These are phyloP conservation scores for Colletotrichum sp. DNA, from an alignment of 2,329 filamentous ascomycete genomes.

Conservation along the genomic window DNA sequence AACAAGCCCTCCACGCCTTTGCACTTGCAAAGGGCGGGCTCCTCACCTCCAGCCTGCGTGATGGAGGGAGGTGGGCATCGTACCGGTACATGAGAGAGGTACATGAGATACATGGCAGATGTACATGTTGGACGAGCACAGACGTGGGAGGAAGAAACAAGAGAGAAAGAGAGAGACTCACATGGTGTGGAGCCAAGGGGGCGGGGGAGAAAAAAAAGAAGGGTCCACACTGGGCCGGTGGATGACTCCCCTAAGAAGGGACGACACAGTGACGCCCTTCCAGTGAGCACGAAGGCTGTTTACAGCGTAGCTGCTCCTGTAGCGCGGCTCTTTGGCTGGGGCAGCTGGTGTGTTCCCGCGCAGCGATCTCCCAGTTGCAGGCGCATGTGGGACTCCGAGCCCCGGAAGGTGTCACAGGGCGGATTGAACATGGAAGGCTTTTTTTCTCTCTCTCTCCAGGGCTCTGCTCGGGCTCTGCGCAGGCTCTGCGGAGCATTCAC, in stretches of 20 bases:
- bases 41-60: slow-evolving; percentile 1
- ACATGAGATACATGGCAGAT: background rate
- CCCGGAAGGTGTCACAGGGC: background rate
- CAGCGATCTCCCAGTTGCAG: background rate
- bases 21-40: slow-evolving; percentile 13
- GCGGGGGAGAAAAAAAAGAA: background rate
- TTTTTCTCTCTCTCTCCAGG: background rate
- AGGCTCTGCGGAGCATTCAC: background rate
- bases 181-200: background rate
- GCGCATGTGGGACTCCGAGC: background rate
- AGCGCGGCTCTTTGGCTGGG: background rate
- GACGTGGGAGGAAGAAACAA: background rate
- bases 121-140: background rate
- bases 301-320: background rate
- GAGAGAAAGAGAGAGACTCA: background rate
- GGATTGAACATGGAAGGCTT: background rate
- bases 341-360: background rate
- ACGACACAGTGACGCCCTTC: slow-evolving; percentile 11
- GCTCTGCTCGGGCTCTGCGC: background rate
- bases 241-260: background rate
- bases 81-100: slow-evolving; percentile 21
- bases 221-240: background rate
- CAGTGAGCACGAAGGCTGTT: background rate
- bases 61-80: slow-evolving; percentile 11
- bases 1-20: slow-evolving; percentile 8